These are phyloP conservation scores for Lepidium africanum DNA, from an alignment of 345 rosid genomes.

Conservation along the genomic window DNA sequence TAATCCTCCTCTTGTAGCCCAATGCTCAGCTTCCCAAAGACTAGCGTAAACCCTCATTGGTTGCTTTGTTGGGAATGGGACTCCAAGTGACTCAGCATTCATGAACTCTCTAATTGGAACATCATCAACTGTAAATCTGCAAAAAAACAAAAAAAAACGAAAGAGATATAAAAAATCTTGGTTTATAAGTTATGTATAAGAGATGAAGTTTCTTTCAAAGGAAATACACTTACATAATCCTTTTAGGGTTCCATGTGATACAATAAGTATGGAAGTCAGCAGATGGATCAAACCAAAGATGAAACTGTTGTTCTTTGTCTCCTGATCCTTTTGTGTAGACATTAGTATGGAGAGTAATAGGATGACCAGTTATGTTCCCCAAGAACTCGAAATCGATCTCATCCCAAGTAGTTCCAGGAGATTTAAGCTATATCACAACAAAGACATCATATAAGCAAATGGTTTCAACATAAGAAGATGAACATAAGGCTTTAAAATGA, in stretches of 20 bases:
- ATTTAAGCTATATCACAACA: conserved; percentile 15
- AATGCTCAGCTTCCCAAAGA: conserved; percentile 57
- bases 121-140: conserved; percentile 55
- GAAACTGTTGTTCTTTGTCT: conserved; percentile 33
- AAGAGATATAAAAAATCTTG: not conserved
- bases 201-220: not conserved
- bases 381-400: conserved; percentile 34
- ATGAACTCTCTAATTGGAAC: conserved; percentile 51
- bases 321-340: conserved; percentile 30
- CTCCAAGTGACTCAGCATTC: conserved; percentile 36
- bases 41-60: conserved; percentile 51
- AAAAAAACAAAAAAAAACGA: not conserved
- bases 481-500: not conserved
- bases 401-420: conserved; percentile 27
- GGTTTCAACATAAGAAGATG: not conserved
- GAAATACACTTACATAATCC: conserved; percentile 22
- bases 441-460: not conserved
- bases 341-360: conserved; percentile 26
- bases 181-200: not conserved
- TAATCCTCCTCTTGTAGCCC: conserved; percentile 61
- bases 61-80: conserved; percentile 45
- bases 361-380: conserved; percentile 47
- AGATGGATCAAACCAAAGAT: conserved; percentile 30
- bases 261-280: conserved; percentile 20
- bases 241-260: conserved; percentile 29